Conservation (phyloP, 2,329 filamentous ascomycete species). For the Cercospora sp. region DNA sequence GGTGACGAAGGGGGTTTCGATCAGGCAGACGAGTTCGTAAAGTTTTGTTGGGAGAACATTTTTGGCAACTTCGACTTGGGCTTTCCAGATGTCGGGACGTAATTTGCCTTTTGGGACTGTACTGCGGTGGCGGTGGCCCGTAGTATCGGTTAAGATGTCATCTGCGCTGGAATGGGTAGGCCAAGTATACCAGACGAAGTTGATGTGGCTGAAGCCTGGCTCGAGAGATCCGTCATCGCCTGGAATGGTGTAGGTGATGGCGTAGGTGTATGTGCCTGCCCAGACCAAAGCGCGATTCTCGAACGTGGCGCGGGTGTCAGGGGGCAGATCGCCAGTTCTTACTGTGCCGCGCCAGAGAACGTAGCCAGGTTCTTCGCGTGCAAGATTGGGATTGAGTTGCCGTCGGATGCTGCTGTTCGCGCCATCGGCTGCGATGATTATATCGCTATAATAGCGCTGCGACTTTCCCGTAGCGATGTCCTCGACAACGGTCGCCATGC, state of each 20-base stretch:
- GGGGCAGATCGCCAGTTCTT: slow-evolving; percentile 14
- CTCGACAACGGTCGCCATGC: slow-evolving; percentile 14
- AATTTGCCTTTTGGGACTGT: slow-evolving; percentile 36
- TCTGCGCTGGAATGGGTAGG: slow-evolving; percentile 20
- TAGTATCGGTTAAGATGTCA: slow-evolving; percentile 35
- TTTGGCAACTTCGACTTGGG: slow-evolving; percentile 28
- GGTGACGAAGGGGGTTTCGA: slow-evolving; percentile 35
- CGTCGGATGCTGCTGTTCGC: slow-evolving; percentile 26
- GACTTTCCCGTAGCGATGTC: slow-evolving; percentile 12
- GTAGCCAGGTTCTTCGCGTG: slow-evolving; percentile 27
- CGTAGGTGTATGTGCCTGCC: slow-evolving; percentile 20
- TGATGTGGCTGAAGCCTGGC: slow-evolving; percentile 30
- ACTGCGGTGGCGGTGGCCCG: slow-evolving; percentile 31
- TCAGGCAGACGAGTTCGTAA: slow-evolving; percentile 31
- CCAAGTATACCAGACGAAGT: slow-evolving; percentile 37
- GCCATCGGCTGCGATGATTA: slow-evolving; percentile 31
- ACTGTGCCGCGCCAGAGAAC: slow-evolving; percentile 29
- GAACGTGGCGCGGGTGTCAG: slow-evolving; percentile 15
- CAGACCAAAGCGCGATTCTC: slow-evolving; percentile 19
- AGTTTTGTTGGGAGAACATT: slow-evolving; percentile 29
- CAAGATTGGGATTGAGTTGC: slow-evolving; percentile 21
- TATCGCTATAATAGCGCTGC: slow-evolving; percentile 18
- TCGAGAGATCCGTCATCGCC: slow-evolving; percentile 32
- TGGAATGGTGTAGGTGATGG: slow-evolving; percentile 35
- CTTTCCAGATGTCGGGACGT: slow-evolving; percentile 33